Evolutionary conservation across 208 protist genomes (phyloP).

Genomic region (Leptomonas seymouri): DNA sequence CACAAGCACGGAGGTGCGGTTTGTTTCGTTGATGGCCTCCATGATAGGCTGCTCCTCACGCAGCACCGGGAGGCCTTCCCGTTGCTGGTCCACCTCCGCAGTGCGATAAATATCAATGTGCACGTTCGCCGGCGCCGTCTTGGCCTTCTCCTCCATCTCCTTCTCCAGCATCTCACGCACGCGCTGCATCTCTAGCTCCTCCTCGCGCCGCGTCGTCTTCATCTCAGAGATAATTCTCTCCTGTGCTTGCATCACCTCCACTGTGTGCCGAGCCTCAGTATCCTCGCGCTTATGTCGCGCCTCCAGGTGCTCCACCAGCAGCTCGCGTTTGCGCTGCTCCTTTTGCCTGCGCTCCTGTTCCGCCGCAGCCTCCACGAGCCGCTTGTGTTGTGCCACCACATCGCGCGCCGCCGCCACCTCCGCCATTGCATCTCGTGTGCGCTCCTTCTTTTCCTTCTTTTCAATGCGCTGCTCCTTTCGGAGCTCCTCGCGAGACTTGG

Average conservation of each 20-base stretch:
- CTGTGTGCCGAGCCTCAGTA: slow-evolving; percentile 36
- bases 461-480: slow-evolving; percentile 54
- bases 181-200: slow-evolving; percentile 25
- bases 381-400: slow-evolving; percentile 73
- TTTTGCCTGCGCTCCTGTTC: slow-evolving; percentile 61
- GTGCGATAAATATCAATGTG: slow-evolving; percentile 68
- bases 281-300: slow-evolving; percentile 61
- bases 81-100: slow-evolving; percentile 53
- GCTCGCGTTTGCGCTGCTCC: slow-evolving; percentile 55
- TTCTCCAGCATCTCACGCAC: slow-evolving; percentile 32
- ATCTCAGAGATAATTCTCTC: slow-evolving; percentile 52
- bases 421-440: slow-evolving; percentile 58
- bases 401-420: slow-evolving; percentile 49
- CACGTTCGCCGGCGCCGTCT: slow-evolving; percentile 55
- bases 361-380: slow-evolving; percentile 47
- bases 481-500: slow-evolving; percentile 59
- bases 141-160: slow-evolving; percentile 46
- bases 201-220: slow-evolving; percentile 24
- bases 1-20: slow-evolving; percentile 88
- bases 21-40: slow-evolving; percentile 81
- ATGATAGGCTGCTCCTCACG: slow-evolving; percentile 91
- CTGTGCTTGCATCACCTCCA: slow-evolving; percentile 37
- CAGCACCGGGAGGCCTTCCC: slow-evolving; percentile 82
- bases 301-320: slow-evolving; percentile 58
- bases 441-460: slow-evolving; percentile 79